Base-by-base conservation (phyloP, 2,329 filamentous ascomycete species). In the Penicillium decumbens region DNA sequence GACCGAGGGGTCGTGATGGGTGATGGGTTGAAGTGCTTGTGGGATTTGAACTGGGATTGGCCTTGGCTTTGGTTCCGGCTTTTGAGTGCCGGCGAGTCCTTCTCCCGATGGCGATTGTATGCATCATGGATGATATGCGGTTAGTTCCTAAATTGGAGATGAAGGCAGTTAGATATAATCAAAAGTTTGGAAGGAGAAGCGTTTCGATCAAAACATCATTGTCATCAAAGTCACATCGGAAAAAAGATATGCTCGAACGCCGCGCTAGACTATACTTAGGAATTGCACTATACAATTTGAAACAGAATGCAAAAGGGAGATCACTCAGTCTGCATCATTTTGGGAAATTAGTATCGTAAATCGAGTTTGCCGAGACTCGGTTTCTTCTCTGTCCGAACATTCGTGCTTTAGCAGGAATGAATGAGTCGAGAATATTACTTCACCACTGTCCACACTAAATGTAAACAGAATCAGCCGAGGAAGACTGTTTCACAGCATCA, bases 1-100 rank as follows among this genome's bases (percentile, higher is more conserved):
- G 75, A 65, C 61, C 7, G 78, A 77, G 57, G 72, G 52, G 51
- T 29, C 39, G 1, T 75, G 75, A 59, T 9, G 8, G 8, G 6
- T 75, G 75, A 57, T 12, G 10, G 4, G 6, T 29, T 29, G 24
- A 28, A 28, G 24, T 25, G 27, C 27, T 10, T 37, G 33, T 37
- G 33, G 33, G 33, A 20, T 20, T 37, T 18, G 15, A 8, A 15
- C 8, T 32, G 12, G 29, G 20, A 12, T 32, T 32, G 4, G 28
- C 2, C 7, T 32, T 32, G 30, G 30, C 5, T n/a, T 30, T 30
- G 29, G 13, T 30, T 13, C 13, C 13, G 13, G 3, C 6, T 15
- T 15, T 32, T n/a, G 30, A 6, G 13, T 32, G 1, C 9, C 15
- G 8, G 24, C 20, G 6, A 20, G 15, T 35, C 10, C 9, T 37